These are phyloP conservation scores for Hemisphaericaspora nanyangensis DNA, from an alignment of 805 yeast species.

Conservation along the genomic window DNA sequence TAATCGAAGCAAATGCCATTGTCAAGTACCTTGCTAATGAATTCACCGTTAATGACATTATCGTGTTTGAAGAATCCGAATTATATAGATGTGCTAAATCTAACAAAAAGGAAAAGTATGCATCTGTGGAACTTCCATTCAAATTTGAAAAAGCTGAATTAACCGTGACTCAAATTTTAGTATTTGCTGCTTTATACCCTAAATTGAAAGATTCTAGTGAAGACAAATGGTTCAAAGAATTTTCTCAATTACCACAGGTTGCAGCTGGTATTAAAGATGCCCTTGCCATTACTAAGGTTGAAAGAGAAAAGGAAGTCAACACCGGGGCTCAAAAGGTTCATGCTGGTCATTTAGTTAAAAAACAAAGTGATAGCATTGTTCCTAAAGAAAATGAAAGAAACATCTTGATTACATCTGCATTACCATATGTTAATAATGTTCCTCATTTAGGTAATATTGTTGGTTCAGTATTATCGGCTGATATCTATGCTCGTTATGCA, in stretches of 20 bases:
- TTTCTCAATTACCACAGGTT: conserved; percentile 36
- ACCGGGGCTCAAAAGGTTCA: conserved; percentile 36
- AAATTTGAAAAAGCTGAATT: conserved; percentile 20
- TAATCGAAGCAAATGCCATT: conserved; percentile 66
- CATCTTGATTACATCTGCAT: conserved; percentile 88
- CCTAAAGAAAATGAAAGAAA: conserved; percentile 77
- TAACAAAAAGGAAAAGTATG: conserved; percentile 23
- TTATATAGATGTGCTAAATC: conserved; percentile 39
- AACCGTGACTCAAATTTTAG: conserved; percentile 52
- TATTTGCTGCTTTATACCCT: conserved; percentile 58
- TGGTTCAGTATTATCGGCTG: conserved; percentile 93
- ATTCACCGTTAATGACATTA: conserved; percentile 32
- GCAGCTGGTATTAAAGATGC: conserved; percentile 45
- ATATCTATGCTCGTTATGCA: conserved; percentile 85
- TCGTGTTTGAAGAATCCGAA: conserved; percentile 42
- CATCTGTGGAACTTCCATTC: conserved; percentile 11
- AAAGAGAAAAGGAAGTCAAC: conserved; percentile 34
- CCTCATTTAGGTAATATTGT: conserved; percentile 97
- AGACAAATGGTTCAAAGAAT: conserved; percentile 40
- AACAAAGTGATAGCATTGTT: conserved; percentile 23
- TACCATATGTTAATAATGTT: conserved; percentile 97
- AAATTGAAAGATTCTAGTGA: conserved; percentile 20
- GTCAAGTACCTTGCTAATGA: conserved; percentile 58
- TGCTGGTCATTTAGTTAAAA: conserved; percentile 28
- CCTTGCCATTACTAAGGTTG: conserved; percentile 40